phyloP scores from a whole-genome alignment of 2,329 filamentous ascomycete genomes.

The Beauveria sp. region DNA sequence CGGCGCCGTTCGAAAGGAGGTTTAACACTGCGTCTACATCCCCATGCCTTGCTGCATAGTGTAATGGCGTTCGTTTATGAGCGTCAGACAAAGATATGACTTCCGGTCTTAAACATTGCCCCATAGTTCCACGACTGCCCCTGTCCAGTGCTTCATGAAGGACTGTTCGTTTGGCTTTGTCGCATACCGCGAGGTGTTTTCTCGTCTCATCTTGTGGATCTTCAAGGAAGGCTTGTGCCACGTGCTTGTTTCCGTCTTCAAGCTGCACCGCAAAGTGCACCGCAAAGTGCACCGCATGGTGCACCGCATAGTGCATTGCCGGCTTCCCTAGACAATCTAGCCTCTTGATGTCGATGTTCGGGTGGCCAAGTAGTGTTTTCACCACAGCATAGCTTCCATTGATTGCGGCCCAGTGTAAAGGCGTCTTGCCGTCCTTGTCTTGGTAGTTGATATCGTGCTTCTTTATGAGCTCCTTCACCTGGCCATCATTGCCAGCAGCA shows the following conservation, averaged over 20 bases:
- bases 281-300: neutral
- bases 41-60: neutral
- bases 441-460: neutral
- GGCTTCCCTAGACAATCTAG: neutral
- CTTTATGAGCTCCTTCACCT: neutral
- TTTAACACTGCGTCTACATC: neutral
- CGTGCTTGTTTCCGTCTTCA: neutral
- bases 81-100: neutral
- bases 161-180: neutral
- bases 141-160: neutral
- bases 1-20: neutral
- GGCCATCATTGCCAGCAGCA: neutral
- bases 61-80: neutral
- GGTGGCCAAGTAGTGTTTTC: neutral
- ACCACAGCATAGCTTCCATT: neutral
- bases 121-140: neutral
- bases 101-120: neutral
- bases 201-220: neutral
- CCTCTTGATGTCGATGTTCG: neutral
- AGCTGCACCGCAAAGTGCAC: neutral
- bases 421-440: neutral
- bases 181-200: neutral
- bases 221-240: neutral
- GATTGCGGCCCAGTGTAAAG: neutral
- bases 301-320: neutral